Conservation (phyloP, 495 filamentous ascomycete genomes). For the Arthonia radiata region DNA sequence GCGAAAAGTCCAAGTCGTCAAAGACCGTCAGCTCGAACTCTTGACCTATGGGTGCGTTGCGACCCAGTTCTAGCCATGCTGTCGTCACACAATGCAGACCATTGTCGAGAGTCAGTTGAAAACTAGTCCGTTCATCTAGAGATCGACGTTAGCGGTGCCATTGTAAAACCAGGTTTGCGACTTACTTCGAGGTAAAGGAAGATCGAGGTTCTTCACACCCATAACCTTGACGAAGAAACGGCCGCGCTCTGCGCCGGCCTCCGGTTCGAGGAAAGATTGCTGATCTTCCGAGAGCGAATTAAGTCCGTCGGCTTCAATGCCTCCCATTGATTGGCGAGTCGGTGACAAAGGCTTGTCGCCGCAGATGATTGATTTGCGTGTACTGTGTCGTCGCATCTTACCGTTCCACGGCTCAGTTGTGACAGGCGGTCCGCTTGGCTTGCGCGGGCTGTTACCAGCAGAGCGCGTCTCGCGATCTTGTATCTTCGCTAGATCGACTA, state of each 20-base stretch:
- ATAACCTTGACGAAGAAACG: slow-evolving; percentile 92
- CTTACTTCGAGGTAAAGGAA: slow-evolving; percentile 77
- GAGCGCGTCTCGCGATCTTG: slow-evolving; percentile 35
- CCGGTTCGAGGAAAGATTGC: too few relatives aligned
- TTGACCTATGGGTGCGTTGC: slow-evolving; percentile 84
- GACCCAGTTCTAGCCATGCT: slow-evolving; percentile 78
- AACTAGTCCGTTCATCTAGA: slow-evolving; percentile 67
- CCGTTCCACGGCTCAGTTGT: slow-evolving; percentile 92
- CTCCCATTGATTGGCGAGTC: too few relatives aligned
- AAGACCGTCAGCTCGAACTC: slow-evolving; percentile 96
- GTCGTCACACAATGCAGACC: slow-evolving; percentile 95
- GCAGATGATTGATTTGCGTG: slow-evolving; percentile 29
- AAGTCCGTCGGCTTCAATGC: too few relatives aligned
- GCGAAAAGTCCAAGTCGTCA: slow-evolving; percentile 88
- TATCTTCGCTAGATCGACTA: too few relatives aligned
- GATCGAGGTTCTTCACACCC: slow-evolving; percentile 79
- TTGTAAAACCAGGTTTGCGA: slow-evolving; percentile 2
- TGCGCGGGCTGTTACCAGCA: slow-evolving; percentile 45
- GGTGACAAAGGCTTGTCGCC: too few relatives aligned
- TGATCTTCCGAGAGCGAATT: too few relatives aligned
- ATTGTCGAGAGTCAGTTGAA: slow-evolving; percentile 87
- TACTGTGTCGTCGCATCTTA: slow-evolving; percentile 40
- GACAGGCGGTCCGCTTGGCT: slow-evolving; percentile 42
- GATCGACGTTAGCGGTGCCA: slow-evolving; percentile 9
- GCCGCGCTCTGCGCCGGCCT: slow-evolving; percentile 73